A percentile compares a stretch with the other conserved stretches of the same genome.
Evolutionary conservation across 2,329 filamentous ascomycete genomes (phyloP).

Genomic region (Hypoxylon sp.): DNA sequence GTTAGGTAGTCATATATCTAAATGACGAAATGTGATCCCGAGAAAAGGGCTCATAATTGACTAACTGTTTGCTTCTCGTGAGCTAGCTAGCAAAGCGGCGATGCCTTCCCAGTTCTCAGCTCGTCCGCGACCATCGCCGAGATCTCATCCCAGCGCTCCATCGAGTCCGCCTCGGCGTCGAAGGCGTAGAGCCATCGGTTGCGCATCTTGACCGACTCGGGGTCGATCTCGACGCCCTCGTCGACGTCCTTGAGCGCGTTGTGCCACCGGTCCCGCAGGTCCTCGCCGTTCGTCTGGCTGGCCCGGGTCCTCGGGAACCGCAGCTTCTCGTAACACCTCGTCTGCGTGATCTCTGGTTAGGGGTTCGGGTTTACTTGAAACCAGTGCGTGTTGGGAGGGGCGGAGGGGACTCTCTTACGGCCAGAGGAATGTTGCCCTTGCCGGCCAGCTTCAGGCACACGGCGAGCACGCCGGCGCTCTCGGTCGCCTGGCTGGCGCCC

Average conservation of each 20-base stretch:
- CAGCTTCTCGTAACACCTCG: constrained; percentile 54
- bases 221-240: constrained; percentile 53
- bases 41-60: too few relatives aligned
- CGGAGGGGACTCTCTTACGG: constrained; percentile 40
- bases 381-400: too few relatives aligned
- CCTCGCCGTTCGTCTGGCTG: constrained; percentile 54
- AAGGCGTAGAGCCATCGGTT: constrained; percentile 57
- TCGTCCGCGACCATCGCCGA: constrained; percentile 49
- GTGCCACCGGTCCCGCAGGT: constrained; percentile 54
- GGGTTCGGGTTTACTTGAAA: not conserved
- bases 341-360: constrained; percentile 40
- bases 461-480: constrained; percentile 58
- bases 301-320: constrained; percentile 51
- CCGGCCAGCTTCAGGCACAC: constrained; percentile 54
- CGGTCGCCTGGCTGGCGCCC: constrained; percentile 61
- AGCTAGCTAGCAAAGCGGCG: constrained; percentile 46
- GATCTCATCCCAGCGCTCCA: constrained; percentile 52
- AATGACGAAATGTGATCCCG: too few relatives aligned
- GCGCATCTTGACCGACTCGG: constrained; percentile 55
- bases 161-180: constrained; percentile 55
- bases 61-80: too few relatives aligned
- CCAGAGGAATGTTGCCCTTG: constrained; percentile 50
- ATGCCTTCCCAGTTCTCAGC: constrained; percentile 48
- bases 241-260: constrained; percentile 52
- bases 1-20: too few relatives aligned